Evolutionary conservation across 768 basidiomycete species (phyloP).

Genomic region (Sistotremastrum niveocremeum): DNA sequence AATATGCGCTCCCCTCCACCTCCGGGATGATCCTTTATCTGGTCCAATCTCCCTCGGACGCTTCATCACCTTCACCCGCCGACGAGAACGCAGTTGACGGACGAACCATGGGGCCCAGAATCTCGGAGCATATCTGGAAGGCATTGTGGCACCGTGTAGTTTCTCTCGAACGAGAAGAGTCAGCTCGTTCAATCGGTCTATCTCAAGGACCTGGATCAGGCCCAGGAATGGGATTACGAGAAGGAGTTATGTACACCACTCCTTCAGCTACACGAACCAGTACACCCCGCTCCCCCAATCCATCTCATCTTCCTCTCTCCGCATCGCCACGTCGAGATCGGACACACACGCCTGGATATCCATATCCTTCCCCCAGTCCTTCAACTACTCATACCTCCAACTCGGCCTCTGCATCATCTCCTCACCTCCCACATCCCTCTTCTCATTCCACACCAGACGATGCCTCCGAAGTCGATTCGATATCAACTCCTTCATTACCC

Average conservation of each 20-base stretch:
- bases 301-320: too few species aligned
- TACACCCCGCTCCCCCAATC: too few species aligned
- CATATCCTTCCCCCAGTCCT: slow-evolving; percentile 25
- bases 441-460: slow-evolving; percentile 8
- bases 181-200: slow-evolving; percentile 22
- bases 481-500: slow-evolving; percentile 17
- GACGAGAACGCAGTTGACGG: slow-evolving; percentile 17
- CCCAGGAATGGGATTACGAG: too few species aligned
- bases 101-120: slow-evolving; percentile 57
- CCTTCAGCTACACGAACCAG: slow-evolving; percentile 10
- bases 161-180: slow-evolving; percentile 39
- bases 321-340: too few species aligned
- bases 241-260: too few species aligned
- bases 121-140: slow-evolving; percentile 82
- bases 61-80: slow-evolving; percentile 10
- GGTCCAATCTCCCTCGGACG: slow-evolving; percentile 24
- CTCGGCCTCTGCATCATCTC: slow-evolving; percentile 27
- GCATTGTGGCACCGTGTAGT: slow-evolving; percentile 69
- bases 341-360: neutral
- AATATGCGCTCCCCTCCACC: slow-evolving; percentile 85
- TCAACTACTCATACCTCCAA: slow-evolving; percentile 42
- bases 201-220: too few species aligned
- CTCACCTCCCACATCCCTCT: neutral
- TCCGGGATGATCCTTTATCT: slow-evolving; percentile 76
- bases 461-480: slow-evolving; percentile 17